Base-by-base conservation (phyloP, 176 grass and related monocot species). In the Thalia dealbata region DNA sequence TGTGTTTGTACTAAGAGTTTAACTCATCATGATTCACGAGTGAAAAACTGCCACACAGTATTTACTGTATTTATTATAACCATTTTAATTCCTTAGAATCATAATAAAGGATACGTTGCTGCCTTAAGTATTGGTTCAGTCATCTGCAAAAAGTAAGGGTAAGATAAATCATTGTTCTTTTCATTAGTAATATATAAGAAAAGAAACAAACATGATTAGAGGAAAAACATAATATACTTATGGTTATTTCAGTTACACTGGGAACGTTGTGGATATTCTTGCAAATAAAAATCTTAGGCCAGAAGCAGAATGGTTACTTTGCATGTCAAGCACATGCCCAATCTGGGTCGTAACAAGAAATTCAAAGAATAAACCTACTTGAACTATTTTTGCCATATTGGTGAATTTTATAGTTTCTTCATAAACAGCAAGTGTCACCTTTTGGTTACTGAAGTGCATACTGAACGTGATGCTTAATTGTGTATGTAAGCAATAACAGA, bases 81-180 rank as follows among this genome's bases (percentile, higher is more conserved):
- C 54, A 58, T 7, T 58, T 63, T 63, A 38, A 14, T 28, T 63
- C 14, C 12, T 14, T 28, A 28, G 13, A 63, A 12, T 63, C 23
- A 28, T n/a, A 25, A 25, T 61, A 11, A 85, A 92, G 90, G 90
- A 97, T 97, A 97, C 95, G 81, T 80, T 73, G 87, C 95, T 61
- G 74, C 90, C 76, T 79, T 93, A 21, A 93, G 86, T 78, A 97
- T 80, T 78, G 90, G 90, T 86, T 93, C 95, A 50, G 67, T 41
- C 78, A 92, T 92, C 95, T 97, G 87, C 81, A 80, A 10, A 72
- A 67, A 70, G 84, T 32, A 48, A 22, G 42, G 72, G 72, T 51
- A 63, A 59, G 24, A 61, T 73, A 64, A 78, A 24, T 12, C 52
- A 41, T n/a, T 56, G 51, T 15, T 14, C 35, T 22, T 16, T 60